A percentile compares a stretch with the other conserved stretches of the same genome.
These are phyloP conservation scores for Fagopyrum esculentum DNA, from an alignment of 148 eudicot genomes.

Conservation along the genomic window DNA sequence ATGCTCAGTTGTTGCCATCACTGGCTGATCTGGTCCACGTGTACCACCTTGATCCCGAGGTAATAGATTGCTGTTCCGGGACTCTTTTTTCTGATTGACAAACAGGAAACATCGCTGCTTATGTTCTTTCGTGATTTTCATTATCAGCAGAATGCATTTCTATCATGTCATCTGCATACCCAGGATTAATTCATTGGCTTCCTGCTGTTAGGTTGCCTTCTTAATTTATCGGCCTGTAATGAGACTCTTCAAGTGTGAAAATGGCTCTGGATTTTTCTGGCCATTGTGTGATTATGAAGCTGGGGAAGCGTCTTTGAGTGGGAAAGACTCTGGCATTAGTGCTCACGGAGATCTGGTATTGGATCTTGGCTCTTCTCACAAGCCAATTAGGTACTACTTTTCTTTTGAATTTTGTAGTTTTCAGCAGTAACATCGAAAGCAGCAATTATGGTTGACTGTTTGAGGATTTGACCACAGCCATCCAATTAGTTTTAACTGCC, in stretches of 20 bases:
- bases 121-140: background rate
- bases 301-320: constrained; percentile 21
- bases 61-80: constrained; percentile 15
- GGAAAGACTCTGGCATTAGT: constrained; percentile 33
- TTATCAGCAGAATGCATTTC: background rate
- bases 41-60: constrained; percentile 99
- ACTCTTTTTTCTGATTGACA: background rate
- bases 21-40: constrained; percentile 73
- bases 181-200: background rate
- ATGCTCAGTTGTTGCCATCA: constrained; percentile 75
- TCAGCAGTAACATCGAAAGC: background rate
- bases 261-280: constrained; percentile 56
- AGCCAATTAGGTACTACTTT: constrained; percentile 45
- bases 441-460: background rate
- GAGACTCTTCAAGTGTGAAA: constrained; percentile 78
- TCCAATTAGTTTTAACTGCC: too few species aligned
- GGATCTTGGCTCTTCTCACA: constrained; percentile 56
- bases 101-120: background rate
- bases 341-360: constrained; percentile 46
- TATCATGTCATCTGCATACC: background rate
- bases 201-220: constrained; percentile 59
- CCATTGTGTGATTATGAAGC: constrained; percentile 53
- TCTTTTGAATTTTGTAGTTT: background rate
- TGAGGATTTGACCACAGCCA: background rate
- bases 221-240: constrained; percentile 87